These are phyloP conservation scores for Anastatica hierochuntica DNA, from an alignment of 345 rosid species.

Conservation along the genomic window DNA sequence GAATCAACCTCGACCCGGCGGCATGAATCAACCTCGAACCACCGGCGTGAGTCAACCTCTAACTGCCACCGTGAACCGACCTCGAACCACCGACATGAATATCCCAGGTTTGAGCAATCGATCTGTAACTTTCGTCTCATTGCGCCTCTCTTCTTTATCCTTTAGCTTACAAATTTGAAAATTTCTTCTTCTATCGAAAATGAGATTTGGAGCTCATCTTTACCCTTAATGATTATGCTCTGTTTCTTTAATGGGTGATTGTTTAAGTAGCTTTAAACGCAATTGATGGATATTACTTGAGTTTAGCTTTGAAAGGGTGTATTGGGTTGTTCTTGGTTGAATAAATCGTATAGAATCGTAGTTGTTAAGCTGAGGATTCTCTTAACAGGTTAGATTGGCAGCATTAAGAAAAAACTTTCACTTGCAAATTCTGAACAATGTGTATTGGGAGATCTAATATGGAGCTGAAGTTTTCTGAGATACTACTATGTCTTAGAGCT, in stretches of 20 bases:
- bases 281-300: not conserved
- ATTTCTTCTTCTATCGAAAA: not conserved
- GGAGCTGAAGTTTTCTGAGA: conserved; percentile 25
- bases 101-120: too few species aligned
- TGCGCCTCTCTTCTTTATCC: too few species aligned
- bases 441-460: too few species aligned
- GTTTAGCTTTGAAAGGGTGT: not conserved
- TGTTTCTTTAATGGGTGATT: too few species aligned
- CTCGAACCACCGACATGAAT: too few species aligned
- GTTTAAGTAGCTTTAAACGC: not conserved
- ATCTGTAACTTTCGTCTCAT: conserved; percentile 16
- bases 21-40: too few species aligned
- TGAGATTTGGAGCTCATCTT: conserved; percentile 9
- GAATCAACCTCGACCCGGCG: too few species aligned
- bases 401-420: conserved; percentile 14
- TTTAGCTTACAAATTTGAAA: not conserved
- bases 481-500: not conserved
- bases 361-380: conserved; percentile 29
- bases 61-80: too few species aligned
- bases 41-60: too few species aligned
- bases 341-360: not conserved
- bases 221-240: not conserved
- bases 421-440: too few species aligned
- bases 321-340: not conserved
- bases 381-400: conserved; percentile 33